Evolutionary conservation across 1,139 yeast genomes (phyloP).

Genomic region (Lodderomyces theae): DNA sequence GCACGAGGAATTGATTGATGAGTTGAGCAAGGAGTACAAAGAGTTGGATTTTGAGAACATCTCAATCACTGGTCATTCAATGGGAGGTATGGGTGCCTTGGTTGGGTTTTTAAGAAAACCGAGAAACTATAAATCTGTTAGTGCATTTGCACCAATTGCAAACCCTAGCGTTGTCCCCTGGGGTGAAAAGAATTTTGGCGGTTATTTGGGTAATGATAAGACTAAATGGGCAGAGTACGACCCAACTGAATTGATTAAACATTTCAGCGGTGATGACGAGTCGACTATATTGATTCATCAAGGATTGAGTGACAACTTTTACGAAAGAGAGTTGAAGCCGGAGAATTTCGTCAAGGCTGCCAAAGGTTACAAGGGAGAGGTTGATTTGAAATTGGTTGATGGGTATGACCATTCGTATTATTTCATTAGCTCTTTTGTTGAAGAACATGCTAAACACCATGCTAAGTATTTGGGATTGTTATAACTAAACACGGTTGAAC

Average conservation of each 20-base stretch:
- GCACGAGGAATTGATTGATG: slow-evolving; percentile 64
- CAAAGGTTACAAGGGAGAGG: slow-evolving; percentile 55
- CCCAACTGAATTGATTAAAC: slow-evolving; percentile 69
- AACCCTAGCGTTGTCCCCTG: slow-evolving; percentile 78
- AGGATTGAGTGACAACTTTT: slow-evolving; percentile 75
- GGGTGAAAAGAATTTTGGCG: slow-evolving; percentile 79
- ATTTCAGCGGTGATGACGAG: slow-evolving; percentile 46
- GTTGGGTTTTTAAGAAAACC: slow-evolving; percentile 74
- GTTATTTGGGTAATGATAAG: slow-evolving; percentile 67
- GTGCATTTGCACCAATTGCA: slow-evolving; percentile 88
- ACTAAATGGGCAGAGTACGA: slow-evolving; percentile 71
- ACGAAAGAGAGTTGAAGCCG: slow-evolving; percentile 71
- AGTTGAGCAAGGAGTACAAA: slow-evolving; percentile 45
- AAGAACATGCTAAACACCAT: slow-evolving; percentile 83
- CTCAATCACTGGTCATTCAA: slow-evolving; percentile 90
- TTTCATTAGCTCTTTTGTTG: slow-evolving; percentile 77
- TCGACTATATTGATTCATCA: slow-evolving; percentile 77
- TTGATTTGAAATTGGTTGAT: slow-evolving; percentile 63
- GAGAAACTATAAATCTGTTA: slow-evolving; percentile 71
- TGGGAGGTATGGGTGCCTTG: slow-evolving; percentile 97
- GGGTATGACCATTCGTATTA: slow-evolving; percentile 92
- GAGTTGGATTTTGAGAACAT: slow-evolving; percentile 57
- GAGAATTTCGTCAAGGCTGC: slow-evolving; percentile 70
- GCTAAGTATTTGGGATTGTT: slow-evolving; percentile 68
- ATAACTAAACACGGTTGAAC: slow-evolving; percentile 14